Percentiles rank a stretch among this genome's conserved stretches.
phyloP scores from a whole-genome alignment of 2,329 filamentous ascomycete species.

The Dryadomyces sulphureus region DNA sequence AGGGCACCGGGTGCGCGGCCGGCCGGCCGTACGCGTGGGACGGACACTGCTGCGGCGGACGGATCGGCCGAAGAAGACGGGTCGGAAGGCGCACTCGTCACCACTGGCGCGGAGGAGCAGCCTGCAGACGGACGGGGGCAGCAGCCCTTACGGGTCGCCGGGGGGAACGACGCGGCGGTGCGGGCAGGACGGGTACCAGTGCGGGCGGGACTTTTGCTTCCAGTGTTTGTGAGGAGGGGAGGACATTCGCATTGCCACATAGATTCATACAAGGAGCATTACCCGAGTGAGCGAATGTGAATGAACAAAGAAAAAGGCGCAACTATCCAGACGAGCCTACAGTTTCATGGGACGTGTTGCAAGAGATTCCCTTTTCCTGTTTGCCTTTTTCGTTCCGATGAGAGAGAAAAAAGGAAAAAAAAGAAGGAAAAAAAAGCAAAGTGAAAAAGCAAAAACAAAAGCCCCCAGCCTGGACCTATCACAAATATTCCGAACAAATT shows the following conservation, averaged over 20 bases:
- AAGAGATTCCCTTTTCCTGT: too few species aligned
- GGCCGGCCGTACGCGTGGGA: not conserved
- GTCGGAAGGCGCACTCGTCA: not conserved
- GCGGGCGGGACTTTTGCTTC: conserved; percentile 45
- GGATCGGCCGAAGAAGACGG: not conserved
- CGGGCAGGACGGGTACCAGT: conserved; percentile 39
- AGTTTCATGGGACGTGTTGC: too few species aligned
- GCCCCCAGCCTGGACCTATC: not conserved
- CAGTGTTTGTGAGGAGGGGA: conserved; percentile 25
- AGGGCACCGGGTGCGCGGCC: not conserved
- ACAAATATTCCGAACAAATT: not conserved
- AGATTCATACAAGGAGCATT: not conserved
- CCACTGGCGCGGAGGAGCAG: conserved; percentile 2
- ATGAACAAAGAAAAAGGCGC: not conserved
- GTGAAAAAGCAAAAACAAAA: conserved; percentile 11
- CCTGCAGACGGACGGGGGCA: not conserved
- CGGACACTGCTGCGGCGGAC: not conserved
- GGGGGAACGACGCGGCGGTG: conserved; percentile 35
- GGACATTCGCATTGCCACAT: not conserved
- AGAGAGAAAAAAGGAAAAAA: not conserved
- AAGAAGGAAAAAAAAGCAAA: not conserved
- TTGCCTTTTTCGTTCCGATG: too few species aligned
- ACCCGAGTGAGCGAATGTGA: not conserved
- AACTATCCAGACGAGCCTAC: too few species aligned
- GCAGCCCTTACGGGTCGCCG: conserved; percentile 15